Evolutionary conservation across 352 stramenopile genomes (phyloP).

Genomic region (Peronospora tabacina): DNA sequence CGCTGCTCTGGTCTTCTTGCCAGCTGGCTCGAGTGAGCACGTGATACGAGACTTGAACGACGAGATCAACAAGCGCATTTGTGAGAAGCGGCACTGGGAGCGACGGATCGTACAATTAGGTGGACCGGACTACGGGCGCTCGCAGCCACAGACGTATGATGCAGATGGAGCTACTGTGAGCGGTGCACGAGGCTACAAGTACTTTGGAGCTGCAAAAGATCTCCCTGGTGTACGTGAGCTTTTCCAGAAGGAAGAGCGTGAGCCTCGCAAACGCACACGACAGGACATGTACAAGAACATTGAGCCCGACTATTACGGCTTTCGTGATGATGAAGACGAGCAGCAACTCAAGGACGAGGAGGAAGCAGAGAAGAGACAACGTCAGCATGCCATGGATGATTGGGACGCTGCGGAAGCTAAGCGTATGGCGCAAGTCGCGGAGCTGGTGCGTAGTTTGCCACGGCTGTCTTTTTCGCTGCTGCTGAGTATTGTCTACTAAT

Average conservation of each 20-base stretch:
- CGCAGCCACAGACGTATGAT: conserved; percentile 72
- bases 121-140: conserved; percentile 81
- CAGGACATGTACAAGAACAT: conserved; percentile 90
- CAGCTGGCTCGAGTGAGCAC: conserved; percentile 90
- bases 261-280: conserved; percentile 45
- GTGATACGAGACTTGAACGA: conserved; percentile 97
- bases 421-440: conserved; percentile 31
- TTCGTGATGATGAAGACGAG: conserved; percentile 57
- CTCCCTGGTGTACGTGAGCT: conserved; percentile 93
- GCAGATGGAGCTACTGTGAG: conserved; percentile 64
- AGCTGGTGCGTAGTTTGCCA: conserved; percentile 22
- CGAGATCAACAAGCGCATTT: conserved; percentile 96
- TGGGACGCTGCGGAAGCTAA: conserved; percentile 48
- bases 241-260: conserved; percentile 79
- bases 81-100: conserved; percentile 89
- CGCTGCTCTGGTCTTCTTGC: conserved; percentile 1
- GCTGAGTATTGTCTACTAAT: conserved; percentile 3
- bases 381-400: conserved; percentile 39
- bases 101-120: conserved; percentile 86
- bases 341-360: conserved; percentile 44
- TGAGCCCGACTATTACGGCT: conserved; percentile 78
- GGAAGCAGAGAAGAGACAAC: conserved; percentile 36
- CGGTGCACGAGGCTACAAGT: conserved; percentile 87
- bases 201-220: conserved; percentile 96
- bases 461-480: neutral